Conservation (phyloP, 2,329 filamentous ascomycete species). For the Pestalotiopsis sp. region DNA sequence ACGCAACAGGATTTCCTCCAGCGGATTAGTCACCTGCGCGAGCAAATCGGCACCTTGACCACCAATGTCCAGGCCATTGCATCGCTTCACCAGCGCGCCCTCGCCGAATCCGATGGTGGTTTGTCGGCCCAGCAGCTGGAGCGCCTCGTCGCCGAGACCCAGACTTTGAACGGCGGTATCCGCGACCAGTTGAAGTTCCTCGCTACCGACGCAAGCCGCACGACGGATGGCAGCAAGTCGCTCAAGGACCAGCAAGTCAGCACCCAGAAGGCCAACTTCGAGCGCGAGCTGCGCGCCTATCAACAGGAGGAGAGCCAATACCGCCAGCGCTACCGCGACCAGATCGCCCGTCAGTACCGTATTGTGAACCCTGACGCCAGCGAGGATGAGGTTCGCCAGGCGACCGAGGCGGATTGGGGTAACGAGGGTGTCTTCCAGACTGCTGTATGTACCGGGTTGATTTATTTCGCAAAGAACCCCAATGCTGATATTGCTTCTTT, state of each 20-base stretch:
- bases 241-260: slow-evolving; percentile 73
- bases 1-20: slow-evolving; percentile 69
- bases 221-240: slow-evolving; percentile 59
- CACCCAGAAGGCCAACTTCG: slow-evolving; percentile 72
- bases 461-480: slow-evolving; percentile 7
- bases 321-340: slow-evolving; percentile 72
- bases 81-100: slow-evolving; percentile 71
- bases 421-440: slow-evolving; percentile 82
- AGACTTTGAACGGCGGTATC: slow-evolving; percentile 74
- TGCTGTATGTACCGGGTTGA: slow-evolving; percentile 56
- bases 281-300: slow-evolving; percentile 71
- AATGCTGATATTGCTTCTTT: slow-evolving; percentile 16
- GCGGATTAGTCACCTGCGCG: slow-evolving; percentile 68
- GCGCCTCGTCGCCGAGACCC: slow-evolving; percentile 69
- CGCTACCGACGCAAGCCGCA: slow-evolving; percentile 70
- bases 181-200: slow-evolving; percentile 79
- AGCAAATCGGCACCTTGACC: slow-evolving; percentile 69
- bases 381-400: slow-evolving; percentile 71
- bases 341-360: slow-evolving; percentile 78
- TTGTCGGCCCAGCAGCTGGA: slow-evolving; percentile 63
- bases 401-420: slow-evolving; percentile 72
- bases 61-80: slow-evolving; percentile 69
- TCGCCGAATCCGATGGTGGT: slow-evolving; percentile 64
- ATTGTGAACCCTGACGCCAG: slow-evolving; percentile 83
- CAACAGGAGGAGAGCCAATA: slow-evolving; percentile 73